phyloP scores from a whole-genome alignment of 805 yeast genomes.

The Ogataea philodendri region DNA sequence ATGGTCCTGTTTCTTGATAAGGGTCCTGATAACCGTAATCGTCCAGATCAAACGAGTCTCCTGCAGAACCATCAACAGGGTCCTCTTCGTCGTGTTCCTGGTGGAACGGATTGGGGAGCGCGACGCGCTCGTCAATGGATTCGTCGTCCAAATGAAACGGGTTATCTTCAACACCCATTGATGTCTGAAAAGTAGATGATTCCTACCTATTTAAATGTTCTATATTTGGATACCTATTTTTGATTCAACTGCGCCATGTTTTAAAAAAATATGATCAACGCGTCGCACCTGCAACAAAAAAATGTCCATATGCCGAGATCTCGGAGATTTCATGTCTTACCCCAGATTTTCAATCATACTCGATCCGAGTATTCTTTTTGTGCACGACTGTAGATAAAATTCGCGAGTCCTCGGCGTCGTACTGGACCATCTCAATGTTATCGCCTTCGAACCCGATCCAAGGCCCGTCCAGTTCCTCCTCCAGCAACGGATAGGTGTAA shows the following conservation, averaged over 20 bases:
- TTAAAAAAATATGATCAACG: slow-evolving; percentile 6
- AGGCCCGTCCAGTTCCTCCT: slow-evolving; percentile 51
- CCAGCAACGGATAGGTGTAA: slow-evolving; percentile 48
- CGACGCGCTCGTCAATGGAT: slow-evolving; percentile 5
- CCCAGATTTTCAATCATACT: slow-evolving; percentile 19
- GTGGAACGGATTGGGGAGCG: slow-evolving; percentile 4
- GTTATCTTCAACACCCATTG: slow-evolving; percentile 8
- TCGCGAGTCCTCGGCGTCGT: slow-evolving; percentile 11
- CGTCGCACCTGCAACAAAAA: slow-evolving; percentile 6
- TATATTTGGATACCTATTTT: slow-evolving; percentile 10
- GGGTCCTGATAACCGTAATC: slow-evolving; percentile 5
- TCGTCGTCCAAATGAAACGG: slow-evolving; percentile 20
- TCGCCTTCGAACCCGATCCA: slow-evolving; percentile 59
- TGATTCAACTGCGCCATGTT: slow-evolving; percentile 10
- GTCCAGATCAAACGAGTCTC: slow-evolving; percentile 8
- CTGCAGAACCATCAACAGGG: not conserved
- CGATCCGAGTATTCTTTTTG: slow-evolving; percentile 22
- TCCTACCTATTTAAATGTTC: slow-evolving; percentile 5
- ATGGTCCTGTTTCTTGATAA: slow-evolving; percentile 3
- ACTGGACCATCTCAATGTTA: slow-evolving; percentile 41
- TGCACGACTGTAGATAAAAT: slow-evolving; percentile 21
- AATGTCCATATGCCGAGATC: slow-evolving; percentile 3
- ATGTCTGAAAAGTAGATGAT: not conserved
- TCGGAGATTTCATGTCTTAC: slow-evolving; percentile 2
- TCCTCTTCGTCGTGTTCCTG: not conserved